Evolutionary conservation across 2,329 filamentous ascomycete genomes (phyloP).

Genomic region (Penicillium sp.): DNA sequence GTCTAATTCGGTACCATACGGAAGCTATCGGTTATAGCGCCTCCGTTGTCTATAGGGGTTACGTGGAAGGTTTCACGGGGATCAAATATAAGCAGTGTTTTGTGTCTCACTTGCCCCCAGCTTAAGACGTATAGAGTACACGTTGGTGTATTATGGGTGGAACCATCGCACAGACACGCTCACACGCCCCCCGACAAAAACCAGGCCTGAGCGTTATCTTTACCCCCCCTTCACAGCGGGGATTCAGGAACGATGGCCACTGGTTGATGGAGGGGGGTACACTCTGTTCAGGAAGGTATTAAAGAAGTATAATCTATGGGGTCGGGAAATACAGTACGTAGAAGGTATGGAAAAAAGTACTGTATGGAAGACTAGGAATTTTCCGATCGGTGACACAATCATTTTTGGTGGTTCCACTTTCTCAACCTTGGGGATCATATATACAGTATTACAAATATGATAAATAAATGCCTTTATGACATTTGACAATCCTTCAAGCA

Average conservation of each 20-base stretch:
- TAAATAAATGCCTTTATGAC: no score
- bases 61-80: constrained; percentile 7
- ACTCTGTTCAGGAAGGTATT: not conserved
- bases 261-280: constrained; percentile 18
- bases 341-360: no score
- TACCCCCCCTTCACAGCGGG: constrained; percentile 24
- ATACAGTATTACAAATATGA: no score
- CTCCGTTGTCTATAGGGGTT: not conserved
- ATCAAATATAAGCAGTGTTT: constrained; percentile 9
- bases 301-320: not conserved
- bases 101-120: constrained; percentile 11
- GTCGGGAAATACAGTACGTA: not conserved
- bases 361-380: not conserved
- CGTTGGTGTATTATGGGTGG: not conserved
- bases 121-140: not conserved
- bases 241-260: constrained; percentile 28
- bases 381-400: constrained; percentile 14
- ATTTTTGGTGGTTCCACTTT: not conserved
- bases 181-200: not conserved
- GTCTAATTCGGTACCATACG: not conserved
- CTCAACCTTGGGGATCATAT: not conserved
- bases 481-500: not conserved
- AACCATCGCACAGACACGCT: constrained; percentile 11
- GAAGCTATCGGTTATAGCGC: not conserved
- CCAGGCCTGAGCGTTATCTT: constrained; percentile 18